A percentile compares a stretch with the other conserved stretches of the same genome.
These are phyloP conservation scores for Berkeleyomyces basicola DNA, from an alignment of 2,329 filamentous ascomycete genomes.

Conservation along the genomic window DNA sequence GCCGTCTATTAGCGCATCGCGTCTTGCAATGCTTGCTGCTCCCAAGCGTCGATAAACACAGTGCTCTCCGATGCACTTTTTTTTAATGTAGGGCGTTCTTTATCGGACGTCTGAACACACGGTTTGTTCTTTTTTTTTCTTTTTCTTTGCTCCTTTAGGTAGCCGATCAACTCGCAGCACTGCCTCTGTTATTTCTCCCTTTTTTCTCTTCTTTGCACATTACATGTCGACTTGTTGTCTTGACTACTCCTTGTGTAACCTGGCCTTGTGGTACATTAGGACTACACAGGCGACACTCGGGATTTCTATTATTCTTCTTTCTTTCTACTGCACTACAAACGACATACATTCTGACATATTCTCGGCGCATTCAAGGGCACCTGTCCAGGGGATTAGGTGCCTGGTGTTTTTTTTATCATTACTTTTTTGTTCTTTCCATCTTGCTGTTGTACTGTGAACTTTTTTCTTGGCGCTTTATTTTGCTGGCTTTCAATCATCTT, in stretches of 20 bases:
- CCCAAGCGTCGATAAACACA: constrained; percentile 6
- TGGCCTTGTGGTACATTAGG: too few relatives aligned
- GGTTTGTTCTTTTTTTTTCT: not conserved
- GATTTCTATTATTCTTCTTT: not conserved
- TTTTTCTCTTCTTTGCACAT: not conserved
- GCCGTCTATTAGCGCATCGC: constrained; percentile 6
- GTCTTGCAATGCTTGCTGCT: constrained; percentile 7
- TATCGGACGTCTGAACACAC: not conserved
- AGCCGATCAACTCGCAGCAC: not conserved
- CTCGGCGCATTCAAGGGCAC: not conserved
- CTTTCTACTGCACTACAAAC: not conserved
- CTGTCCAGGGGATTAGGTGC: not conserved
- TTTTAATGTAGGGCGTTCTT: not conserved
- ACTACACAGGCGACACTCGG: too few relatives aligned
- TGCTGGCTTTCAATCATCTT: not conserved
- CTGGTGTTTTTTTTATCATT: not conserved
- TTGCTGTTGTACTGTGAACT: not conserved
- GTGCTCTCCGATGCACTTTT: too few relatives aligned
- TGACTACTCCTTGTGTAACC: too few relatives aligned
- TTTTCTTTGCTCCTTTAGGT: not conserved
- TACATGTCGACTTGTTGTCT: not conserved
- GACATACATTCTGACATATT: not conserved
- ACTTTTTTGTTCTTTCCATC: not conserved
- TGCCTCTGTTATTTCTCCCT: not conserved
- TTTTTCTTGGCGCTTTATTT: not conserved